Evolutionary conservation across 257 asterid genomes (phyloP), one percentile per base, ranked within the genome.

Genomic region (Solanum ahanhuiri): DNA sequence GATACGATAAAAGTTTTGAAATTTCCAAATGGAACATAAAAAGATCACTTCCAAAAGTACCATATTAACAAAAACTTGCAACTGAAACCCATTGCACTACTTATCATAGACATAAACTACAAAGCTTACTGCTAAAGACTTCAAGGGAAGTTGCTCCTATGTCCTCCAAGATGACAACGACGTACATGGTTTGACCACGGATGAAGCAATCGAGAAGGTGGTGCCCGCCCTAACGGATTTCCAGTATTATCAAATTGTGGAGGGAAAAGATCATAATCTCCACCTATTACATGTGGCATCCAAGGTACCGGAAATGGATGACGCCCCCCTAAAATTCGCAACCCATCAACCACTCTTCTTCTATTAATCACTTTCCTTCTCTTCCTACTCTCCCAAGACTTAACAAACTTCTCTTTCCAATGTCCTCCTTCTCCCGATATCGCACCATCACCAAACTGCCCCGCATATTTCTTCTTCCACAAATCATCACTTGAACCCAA

Each of bases 391-490:
- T 86, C 88, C 94, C 93, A 92, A 9, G 58, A 79, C 83, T 37
- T 70, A 4, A 67, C 93, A 89, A 93, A 95, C 23, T 90, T 94
- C 77, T 85, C 90, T 89, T 93, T 96, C 99, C 98, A 96, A 83
- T 88, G 89, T 39, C 90, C 81, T 2, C 89, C 85, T 34, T 76
- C 92, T 43, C 83, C 91, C 0, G 83, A 84, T 15, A 28, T 72
- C 57, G 28, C 86, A 7, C 75, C 86, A 71, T 73, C 85, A 20
- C 91, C 89, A 58, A 94, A 93, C 84, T 93, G 92, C 89, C 93
- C 94, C 58, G 3, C 48, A 51, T 83, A 93, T 88, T 93, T 97
- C 86, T 88, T 82, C 92, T 87, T 92, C 99, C 99, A 97, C 87
- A 97, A 86, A 85, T 94, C 96, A 81, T 97, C 95, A 12, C 89